These are phyloP conservation scores for Chrysosporium queenslandicum DNA, from an alignment of 2,329 filamentous ascomycete genomes.

Conservation along the genomic window DNA sequence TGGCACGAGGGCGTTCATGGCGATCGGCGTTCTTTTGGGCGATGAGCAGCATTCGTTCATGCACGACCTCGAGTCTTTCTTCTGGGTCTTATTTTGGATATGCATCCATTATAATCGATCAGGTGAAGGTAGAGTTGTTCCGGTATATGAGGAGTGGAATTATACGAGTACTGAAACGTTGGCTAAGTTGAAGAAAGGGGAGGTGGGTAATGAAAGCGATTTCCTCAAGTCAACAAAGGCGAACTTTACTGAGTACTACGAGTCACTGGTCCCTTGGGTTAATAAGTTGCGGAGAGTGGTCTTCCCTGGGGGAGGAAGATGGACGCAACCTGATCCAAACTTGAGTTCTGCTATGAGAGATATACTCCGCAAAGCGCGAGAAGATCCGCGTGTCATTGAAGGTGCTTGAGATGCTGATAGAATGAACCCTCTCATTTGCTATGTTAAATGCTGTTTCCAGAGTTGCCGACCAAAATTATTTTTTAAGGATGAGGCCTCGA, in stretches of 20 bases:
- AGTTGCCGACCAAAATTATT: no score
- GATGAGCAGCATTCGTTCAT: conserved; percentile 37
- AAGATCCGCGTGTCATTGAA: neutral
- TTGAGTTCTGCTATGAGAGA: neutral
- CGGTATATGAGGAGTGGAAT: conserved; percentile 20
- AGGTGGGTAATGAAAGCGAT: conserved; percentile 20
- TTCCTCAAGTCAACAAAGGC: conserved; percentile 25
- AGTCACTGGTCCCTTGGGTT: conserved; percentile 26
- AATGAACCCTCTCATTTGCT: no score
- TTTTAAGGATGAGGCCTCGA: no score
- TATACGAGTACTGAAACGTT: conserved; percentile 17
- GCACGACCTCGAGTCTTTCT: conserved; percentile 42
- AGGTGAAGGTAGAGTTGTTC: conserved; percentile 15
- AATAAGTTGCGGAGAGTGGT: conserved; percentile 19
- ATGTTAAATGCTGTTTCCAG: no score
- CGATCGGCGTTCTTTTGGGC: conserved; percentile 18
- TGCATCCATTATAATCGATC: conserved; percentile 35
- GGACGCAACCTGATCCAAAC: conserved; percentile 15
- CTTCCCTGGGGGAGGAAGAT: conserved; percentile 27
- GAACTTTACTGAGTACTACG: neutral
- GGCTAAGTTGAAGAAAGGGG: conserved; percentile 20
- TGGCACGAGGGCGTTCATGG: neutral
- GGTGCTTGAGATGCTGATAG: no score
- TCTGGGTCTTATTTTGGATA: conserved; percentile 42
- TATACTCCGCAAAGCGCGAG: neutral